Conservation (phyloP, 1,284 basidiomycete species). For the Cryptococcus neoformans region DNA sequence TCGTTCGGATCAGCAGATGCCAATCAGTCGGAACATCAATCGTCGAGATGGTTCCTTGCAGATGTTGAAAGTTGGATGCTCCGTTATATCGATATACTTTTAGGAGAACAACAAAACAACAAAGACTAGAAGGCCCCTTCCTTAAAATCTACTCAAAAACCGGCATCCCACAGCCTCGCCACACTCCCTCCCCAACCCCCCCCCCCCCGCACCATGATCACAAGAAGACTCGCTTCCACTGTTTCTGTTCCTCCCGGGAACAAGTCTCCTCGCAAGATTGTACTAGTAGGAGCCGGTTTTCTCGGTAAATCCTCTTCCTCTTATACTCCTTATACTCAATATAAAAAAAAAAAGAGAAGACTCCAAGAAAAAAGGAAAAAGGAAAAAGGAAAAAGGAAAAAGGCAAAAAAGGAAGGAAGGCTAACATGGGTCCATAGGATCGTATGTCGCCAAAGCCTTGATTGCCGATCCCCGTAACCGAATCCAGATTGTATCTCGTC, state of each 20-base stretch:
- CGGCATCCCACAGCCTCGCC: no score
- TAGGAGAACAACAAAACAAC: no score
- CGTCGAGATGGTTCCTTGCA: no score
- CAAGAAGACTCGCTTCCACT: constrained; percentile 18
- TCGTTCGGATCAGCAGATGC: no score
- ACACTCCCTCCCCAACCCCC: no score
- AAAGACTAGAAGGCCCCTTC: no score
- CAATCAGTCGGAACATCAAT: no score
- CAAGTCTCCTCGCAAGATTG: constrained; percentile 51
- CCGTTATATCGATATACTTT: no score
- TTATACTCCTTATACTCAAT: not conserved
- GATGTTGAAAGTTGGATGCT: no score
- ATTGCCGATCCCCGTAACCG: constrained; percentile 46
- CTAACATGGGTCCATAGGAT: constrained; percentile 48
- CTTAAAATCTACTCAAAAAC: no score
- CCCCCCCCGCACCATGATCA: constrained; percentile 5
- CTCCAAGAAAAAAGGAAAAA: not conserved
- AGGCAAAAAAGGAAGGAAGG: not conserved
- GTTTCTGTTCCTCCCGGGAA: constrained; percentile 4
- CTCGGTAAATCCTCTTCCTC: constrained; percentile 57
- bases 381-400: no score
- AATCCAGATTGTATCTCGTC: constrained; percentile 59
- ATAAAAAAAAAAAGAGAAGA: not conserved
- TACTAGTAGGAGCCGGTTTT: constrained; percentile 65
- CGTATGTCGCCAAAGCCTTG: constrained; percentile 56